Conservation (phyloP, 2,329 filamentous ascomycete species). For the Fusarium sp. region DNA sequence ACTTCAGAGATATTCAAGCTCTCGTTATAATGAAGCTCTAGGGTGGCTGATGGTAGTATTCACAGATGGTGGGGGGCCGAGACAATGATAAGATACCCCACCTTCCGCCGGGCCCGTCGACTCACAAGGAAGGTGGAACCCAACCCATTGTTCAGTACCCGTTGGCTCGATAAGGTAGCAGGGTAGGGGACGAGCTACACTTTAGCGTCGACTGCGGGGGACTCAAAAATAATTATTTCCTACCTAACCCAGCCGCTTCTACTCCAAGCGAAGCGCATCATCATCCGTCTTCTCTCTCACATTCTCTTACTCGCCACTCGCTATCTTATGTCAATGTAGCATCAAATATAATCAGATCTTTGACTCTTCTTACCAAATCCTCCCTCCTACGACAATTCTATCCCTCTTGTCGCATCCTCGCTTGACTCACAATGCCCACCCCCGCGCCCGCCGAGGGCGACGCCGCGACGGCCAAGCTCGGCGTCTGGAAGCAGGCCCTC, state of each 20-base stretch:
- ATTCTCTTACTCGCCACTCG: neutral
- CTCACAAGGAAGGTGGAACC: neutral
- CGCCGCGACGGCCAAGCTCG: constrained; percentile 53
- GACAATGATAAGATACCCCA: constrained; percentile 34
- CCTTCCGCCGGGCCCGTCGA: constrained; percentile 12
- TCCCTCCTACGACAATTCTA: neutral
- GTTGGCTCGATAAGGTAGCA: constrained; percentile 24
- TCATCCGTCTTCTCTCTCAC: constrained; percentile 1
- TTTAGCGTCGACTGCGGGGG: constrained; percentile 34
- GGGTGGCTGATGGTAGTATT: constrained; percentile 17
- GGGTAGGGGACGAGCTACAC: constrained; percentile 34
- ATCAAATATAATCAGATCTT: constrained; percentile 5
- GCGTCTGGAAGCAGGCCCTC: constrained; percentile 63
- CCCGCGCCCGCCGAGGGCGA: constrained; percentile 42
- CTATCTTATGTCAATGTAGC: constrained; percentile 41
- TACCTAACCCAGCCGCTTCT: constrained; percentile 12
- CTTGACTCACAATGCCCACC: constrained; percentile 44
- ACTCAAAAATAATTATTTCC: constrained; percentile 42
- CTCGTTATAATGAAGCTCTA: neutral
- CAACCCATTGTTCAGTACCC: neutral
- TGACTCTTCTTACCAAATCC: neutral
- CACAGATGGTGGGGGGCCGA: constrained; percentile 19
- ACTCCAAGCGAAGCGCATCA: constrained; percentile 8
- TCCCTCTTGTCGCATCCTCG: neutral
- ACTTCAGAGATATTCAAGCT: neutral